Conservation (phyloP, 2,329 filamentous ascomycete species). For the Alternaria ethzedia region DNA sequence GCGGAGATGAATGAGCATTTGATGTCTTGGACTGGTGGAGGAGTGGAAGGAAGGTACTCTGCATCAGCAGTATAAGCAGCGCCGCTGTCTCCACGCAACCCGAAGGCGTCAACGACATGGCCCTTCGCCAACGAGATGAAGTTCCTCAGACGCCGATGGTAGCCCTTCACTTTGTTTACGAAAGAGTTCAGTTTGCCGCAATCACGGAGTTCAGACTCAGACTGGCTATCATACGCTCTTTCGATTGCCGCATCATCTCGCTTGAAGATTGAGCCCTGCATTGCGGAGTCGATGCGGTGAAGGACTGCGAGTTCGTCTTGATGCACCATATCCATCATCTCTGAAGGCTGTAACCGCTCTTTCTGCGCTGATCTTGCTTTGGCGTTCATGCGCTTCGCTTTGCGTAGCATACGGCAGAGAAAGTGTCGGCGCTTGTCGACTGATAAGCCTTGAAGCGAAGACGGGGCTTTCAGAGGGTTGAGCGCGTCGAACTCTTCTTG, state of each 20-base stretch:
- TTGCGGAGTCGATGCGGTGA: background rate
- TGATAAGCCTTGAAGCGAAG: fast-evolving
- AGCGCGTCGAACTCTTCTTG: background rate
- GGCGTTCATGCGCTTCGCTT: background rate
- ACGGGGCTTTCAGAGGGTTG: background rate
- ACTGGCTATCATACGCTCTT: background rate
- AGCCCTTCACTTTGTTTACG: background rate
- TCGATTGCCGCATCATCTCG: background rate
- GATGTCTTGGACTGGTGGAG: background rate
- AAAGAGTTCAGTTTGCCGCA: background rate
- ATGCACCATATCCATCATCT: background rate
- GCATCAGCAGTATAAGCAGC: background rate
- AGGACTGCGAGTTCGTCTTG: background rate
- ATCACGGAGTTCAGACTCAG: background rate
- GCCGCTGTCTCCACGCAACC: background rate
- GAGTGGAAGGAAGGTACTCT: fast-evolving
- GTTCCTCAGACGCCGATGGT: background rate
- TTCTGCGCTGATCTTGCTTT: background rate
- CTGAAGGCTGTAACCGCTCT: background rate
- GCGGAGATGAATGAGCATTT: background rate
- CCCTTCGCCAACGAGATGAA: background rate
- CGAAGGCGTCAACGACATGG: background rate
- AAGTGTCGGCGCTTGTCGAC: background rate
- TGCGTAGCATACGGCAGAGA: background rate
- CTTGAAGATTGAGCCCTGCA: background rate